phyloP scores from a whole-genome alignment of 2,329 filamentous ascomycete genomes.

The Aschersonia sp. region DNA sequence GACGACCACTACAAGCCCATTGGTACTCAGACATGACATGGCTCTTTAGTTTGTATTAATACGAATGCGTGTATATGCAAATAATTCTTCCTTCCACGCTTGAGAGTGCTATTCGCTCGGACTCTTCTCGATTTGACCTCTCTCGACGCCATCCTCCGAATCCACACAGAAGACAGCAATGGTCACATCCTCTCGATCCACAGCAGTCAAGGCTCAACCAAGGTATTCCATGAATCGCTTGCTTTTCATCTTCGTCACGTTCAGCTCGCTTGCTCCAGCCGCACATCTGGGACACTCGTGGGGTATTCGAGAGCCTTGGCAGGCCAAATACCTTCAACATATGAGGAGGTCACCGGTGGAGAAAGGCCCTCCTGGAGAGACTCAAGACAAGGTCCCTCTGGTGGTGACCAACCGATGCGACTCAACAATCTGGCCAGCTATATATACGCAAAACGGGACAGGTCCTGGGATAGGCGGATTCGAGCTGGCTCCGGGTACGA shows the following conservation, averaged over 20 bases:
- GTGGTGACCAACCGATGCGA: conserved; percentile 58
- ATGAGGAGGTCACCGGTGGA: conserved; percentile 11
- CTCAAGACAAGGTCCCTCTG: conserved; percentile 37
- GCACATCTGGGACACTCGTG: conserved; percentile 6
- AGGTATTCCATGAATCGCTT: conserved; percentile 9
- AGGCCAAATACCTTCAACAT: conserved; percentile 12
- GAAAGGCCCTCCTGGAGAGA: conserved; percentile 16
- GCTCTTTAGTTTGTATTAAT: too few relatives aligned
- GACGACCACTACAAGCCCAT: too few relatives aligned
- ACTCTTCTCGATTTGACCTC: too few relatives aligned
- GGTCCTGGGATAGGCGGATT: conserved; percentile 57
- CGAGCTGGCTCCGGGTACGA: conserved; percentile 42
- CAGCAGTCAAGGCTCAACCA: background rate
- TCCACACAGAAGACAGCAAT: background rate
- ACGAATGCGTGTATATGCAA: too few relatives aligned
- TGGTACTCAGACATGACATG: too few relatives aligned
- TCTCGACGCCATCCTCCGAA: background rate
- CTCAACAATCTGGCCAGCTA: conserved; percentile 60
- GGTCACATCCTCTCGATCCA: background rate
- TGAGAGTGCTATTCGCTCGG: too few relatives aligned
- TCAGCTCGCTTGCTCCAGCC: conserved; percentile 8
- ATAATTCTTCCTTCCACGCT: too few relatives aligned
- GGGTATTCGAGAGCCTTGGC: conserved; percentile 9
- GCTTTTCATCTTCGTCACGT: conserved; percentile 9
- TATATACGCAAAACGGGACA: conserved; percentile 57